A percentile compares a stretch with the other conserved stretches of the same genome.
Conservation (phyloP, 495 filamentous ascomycete species). For the Penicillium arizonense region DNA sequence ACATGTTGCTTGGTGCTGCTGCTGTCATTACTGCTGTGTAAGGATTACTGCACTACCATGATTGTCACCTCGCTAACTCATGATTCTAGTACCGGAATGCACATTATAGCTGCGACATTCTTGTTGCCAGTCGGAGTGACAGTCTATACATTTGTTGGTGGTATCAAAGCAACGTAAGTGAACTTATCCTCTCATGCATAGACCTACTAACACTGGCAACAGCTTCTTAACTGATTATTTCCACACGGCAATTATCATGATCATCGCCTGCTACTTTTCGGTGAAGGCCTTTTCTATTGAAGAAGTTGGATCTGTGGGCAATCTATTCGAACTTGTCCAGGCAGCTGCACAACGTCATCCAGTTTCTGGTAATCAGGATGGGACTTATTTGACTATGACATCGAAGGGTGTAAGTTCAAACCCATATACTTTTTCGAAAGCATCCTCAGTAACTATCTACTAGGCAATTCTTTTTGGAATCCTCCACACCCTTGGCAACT, state of each 20-base stretch:
- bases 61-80: background rate
- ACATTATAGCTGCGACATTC: slow-evolving; percentile 44
- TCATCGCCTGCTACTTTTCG: slow-evolving; percentile 47
- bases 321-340: slow-evolving; percentile 46
- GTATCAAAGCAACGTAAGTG: slow-evolving; percentile 47
- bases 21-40: slow-evolving; percentile 37
- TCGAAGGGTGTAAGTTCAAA: slow-evolving; percentile 36
- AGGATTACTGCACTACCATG: background rate
- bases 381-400: slow-evolving; percentile 50
- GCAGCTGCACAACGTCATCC: slow-evolving; percentile 41
- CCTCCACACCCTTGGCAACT: slow-evolving; percentile 41
- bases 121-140: slow-evolving; percentile 42
- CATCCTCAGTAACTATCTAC: background rate
- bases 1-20: slow-evolving; percentile 43
- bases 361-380: slow-evolving; percentile 44
- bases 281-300: slow-evolving; percentile 42
- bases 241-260: slow-evolving; percentile 45
- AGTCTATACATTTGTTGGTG: slow-evolving; percentile 45
- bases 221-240: slow-evolving; percentile 48
- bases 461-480: slow-evolving; percentile 44
- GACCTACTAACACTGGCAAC: background rate
- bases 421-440: background rate
- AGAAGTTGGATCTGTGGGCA: slow-evolving; percentile 39
- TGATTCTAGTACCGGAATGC: slow-evolving; percentile 38
- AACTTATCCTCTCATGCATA: background rate